Evolutionary conservation across 2,329 filamentous ascomycete genomes (phyloP), one percentile per base, ranked within the genome.

Genomic region (Penicillium sp.): DNA sequence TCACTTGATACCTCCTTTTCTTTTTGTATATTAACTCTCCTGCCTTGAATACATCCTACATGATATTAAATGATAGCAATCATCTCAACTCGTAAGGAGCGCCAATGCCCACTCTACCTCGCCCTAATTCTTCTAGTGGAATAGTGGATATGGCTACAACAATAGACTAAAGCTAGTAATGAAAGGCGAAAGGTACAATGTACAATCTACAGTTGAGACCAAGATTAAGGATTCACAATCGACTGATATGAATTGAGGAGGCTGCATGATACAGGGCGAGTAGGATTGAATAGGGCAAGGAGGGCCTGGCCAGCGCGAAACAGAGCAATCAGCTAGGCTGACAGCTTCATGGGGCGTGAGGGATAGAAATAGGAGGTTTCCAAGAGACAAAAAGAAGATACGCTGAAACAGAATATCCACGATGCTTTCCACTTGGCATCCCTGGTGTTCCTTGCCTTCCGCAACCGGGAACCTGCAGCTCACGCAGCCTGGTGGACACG

Each of bases 1-100:
- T 23, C 43, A 42, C 46, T 52, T 52, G 49, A 54, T 54, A 54
- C 52, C 52, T 54, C 33, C 24, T 5, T 5, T 49, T 33, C 33
- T 42, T 44, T 8, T 37, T 44, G 35, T 49, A 44, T 24, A 31
- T 23, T 25, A 49, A 29, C 12, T 39, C 28, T 4, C 13, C 32
- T 31, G 8, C 23, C 15, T 41, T 29, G 23, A 42, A 20, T 31
- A 6, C n/a, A 32, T 32, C n/a, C 3, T n/a, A 10, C 1, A 33
- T 4, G 2, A 3, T 25, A 40, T 5, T 32, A 7, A 15, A 3
- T 35, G 9, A 23, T 23, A 23, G 20, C 20, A 3, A 3, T 23
- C 20, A 23, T 23, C 3, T 4, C 4, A 23, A 23, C 20, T 23
- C 20, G 4, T 23, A 4, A 23, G 20, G 20, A 23, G 20, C 1